Evolutionary conservation across 1,139 yeast species (phyloP), one percentile per base, ranked within the genome.

Genomic region (Yamadazyma kanchanaburiensis): DNA sequence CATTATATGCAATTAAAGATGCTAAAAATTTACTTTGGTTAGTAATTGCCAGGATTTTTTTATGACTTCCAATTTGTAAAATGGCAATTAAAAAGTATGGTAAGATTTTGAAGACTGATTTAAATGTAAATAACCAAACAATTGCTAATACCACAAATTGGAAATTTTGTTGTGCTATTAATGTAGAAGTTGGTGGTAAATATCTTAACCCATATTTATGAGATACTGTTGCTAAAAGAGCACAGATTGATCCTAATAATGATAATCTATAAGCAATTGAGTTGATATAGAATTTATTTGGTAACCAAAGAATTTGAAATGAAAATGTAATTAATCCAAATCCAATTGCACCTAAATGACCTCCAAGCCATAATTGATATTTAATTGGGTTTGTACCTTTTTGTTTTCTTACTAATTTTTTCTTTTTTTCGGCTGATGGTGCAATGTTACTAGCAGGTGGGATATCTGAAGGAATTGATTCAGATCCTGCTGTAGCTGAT

Each of bases 91-190:
- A 47, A 40, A 67, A 60, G 49, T 62, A 79, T 14, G 91, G 91
- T 13, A 77, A 38, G 27, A 82, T 45, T 50, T 82, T 82, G 56
- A 77, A 80, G n/a, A 74, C 55, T 1, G 87, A 78, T 39, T 71
- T 65, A 55, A 83, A 77, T 19, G 82, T 75, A 37, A 80, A 55
- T 25, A 77, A 49, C 89, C 89, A 82, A 20, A 75, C 57, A 3
- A 53, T 18, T 1, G 80, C 73, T 38, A 82, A 60, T 5, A 74
- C 42, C 38, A 77, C 55, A 45, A 70, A 74, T 50, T 82, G 91
- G 62, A 80, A 80, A 54, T 81, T 81, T 42, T 77, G 84, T 26
- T 82, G 78, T 12, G 85, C 74, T 27, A 80, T 44, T 48, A 83
- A 61, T 8, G 81, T 69, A 28, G 73, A 62, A 46, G 72, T 64